Percentiles rank a stretch among this genome's conserved stretches.
Conservation (phyloP, 23 red algal genomes). For the Rhodosorus marinus region DNA sequence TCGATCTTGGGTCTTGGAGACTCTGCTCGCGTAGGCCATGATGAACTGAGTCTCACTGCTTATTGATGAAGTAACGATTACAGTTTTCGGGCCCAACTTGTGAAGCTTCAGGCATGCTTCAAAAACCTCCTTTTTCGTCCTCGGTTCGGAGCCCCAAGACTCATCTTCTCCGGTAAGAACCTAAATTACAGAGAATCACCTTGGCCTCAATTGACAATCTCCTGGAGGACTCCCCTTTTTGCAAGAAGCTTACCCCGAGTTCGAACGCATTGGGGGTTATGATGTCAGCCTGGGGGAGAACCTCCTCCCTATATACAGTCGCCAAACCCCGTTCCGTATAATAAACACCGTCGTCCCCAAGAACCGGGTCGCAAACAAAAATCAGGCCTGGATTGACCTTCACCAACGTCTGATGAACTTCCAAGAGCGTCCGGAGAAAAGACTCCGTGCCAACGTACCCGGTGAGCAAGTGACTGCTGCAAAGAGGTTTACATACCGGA, state of each 20-base stretch:
- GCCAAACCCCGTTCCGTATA: slow-evolving; percentile 57
- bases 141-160: background rate
- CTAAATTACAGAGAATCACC: background rate
- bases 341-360: slow-evolving; percentile 72
- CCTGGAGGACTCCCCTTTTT: background rate
- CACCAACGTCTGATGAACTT: slow-evolving; percentile 20
- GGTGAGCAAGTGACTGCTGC: slow-evolving; percentile 62
- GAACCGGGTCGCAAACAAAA: slow-evolving; percentile 87
- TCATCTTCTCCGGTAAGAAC: background rate
- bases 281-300: slow-evolving; percentile 36
- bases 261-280: slow-evolving; percentile 90
- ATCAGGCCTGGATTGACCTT: slow-evolving; percentile 8
- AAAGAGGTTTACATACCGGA: background rate
- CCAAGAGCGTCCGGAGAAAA: slow-evolving; percentile 4
- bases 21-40: no score
- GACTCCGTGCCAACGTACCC: slow-evolving; percentile 45
- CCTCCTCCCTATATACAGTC: slow-evolving; percentile 23
- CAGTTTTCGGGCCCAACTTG: no score
- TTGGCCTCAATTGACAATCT: background rate
- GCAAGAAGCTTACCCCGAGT: slow-evolving; percentile 33
- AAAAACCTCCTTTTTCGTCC: no score
- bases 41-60: no score
- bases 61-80: no score
- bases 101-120: no score
- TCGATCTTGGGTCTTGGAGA: no score